These are phyloP conservation scores for Backusella circina DNA, from an alignment of 192 early-diverging fungal genomes.

Conservation along the genomic window DNA sequence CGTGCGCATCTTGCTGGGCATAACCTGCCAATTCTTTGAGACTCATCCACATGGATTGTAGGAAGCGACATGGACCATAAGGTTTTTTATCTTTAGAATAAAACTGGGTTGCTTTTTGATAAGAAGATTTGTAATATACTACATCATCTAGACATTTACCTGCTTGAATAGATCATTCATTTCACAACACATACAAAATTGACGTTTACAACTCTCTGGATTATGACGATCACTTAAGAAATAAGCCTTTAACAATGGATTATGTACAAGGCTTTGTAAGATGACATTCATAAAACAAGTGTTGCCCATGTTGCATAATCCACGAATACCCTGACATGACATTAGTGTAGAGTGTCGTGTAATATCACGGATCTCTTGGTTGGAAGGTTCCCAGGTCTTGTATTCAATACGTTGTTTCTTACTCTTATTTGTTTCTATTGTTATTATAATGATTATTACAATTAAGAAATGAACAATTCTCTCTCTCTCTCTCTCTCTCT, in stretches of 20 bases:
- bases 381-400: slow-evolving; percentile 55
- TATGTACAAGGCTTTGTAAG: slow-evolving; percentile 88
- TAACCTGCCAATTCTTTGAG: slow-evolving; percentile 86
- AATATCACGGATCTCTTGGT: slow-evolving; percentile 52
- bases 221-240: slow-evolving; percentile 92
- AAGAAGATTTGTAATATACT: background rate
- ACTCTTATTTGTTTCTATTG: slow-evolving; percentile 45
- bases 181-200: slow-evolving; percentile 91
- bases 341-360: slow-evolving; percentile 38
- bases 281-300: slow-evolving; percentile 97
- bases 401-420: slow-evolving; percentile 36
- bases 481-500: background rate
- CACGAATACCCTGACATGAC: slow-evolving; percentile 66
- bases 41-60: slow-evolving; percentile 88
- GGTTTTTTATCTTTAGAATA: slow-evolving; percentile 67
- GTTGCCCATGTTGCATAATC: slow-evolving; percentile 87
- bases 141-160: slow-evolving; percentile 46
- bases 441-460: slow-evolving; percentile 7
- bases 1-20: slow-evolving; percentile 96
- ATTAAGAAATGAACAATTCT: background rate
- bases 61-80: slow-evolving; percentile 78
- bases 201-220: slow-evolving; percentile 53
- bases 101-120: slow-evolving; percentile 40
- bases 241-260: slow-evolving; percentile 84
- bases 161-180: slow-evolving; percentile 79